Conservation (phyloP, 2,329 filamentous ascomycete species). For the Rhynchosporium graminicola region DNA sequence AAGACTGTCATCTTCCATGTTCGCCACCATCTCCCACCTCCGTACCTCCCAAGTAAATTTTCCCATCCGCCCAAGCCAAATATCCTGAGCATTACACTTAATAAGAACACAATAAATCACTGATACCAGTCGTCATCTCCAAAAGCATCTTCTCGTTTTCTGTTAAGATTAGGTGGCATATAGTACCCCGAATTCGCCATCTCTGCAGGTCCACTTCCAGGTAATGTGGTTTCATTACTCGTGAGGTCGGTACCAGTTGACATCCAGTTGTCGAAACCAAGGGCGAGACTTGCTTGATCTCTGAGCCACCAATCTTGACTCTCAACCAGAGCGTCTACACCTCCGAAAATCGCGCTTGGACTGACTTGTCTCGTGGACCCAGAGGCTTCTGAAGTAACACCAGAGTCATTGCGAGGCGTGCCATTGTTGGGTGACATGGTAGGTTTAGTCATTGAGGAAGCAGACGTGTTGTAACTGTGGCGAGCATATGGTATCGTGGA, state of each 20-base stretch:
- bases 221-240: constrained; percentile 6
- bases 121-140: constrained; percentile 16
- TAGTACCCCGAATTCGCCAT: constrained; percentile 22
- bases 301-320: constrained; percentile 65
- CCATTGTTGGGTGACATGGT: constrained; percentile 22
- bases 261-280: constrained; percentile 65
- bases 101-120: neutral
- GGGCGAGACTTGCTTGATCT: constrained; percentile 61
- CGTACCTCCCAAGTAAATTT: neutral
- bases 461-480: constrained; percentile 23
- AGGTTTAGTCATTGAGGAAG: constrained; percentile 20
- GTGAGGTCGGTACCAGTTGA: constrained; percentile 19
- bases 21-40: neutral
- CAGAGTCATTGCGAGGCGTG: constrained; percentile 27
- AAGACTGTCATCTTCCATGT: neutral
- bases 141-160: constrained; percentile 9
- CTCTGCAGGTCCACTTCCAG: constrained; percentile 13
- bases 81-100: neutral
- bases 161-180: constrained; percentile 14
- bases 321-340: constrained; percentile 61
- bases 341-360: constrained; percentile 56
- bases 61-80: neutral
- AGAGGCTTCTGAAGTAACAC: constrained; percentile 25
- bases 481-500: constrained; percentile 29
- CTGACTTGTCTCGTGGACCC: constrained; percentile 41